Base-by-base conservation (phyloP, 2,329 filamentous ascomycete genomes). In the Monosporascus sp. region DNA sequence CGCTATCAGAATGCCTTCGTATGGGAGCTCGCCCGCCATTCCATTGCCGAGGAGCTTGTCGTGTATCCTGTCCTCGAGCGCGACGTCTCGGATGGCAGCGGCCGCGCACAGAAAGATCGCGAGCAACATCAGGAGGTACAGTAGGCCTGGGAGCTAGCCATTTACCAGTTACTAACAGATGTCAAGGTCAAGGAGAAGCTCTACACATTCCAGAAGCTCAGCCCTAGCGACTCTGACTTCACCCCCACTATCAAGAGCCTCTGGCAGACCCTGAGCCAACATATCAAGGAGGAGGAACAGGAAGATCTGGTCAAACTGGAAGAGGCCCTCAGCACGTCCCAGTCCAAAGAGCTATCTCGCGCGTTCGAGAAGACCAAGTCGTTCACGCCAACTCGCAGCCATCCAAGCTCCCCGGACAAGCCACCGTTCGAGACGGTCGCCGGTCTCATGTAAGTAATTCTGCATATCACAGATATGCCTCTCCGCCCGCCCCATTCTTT, bases 1-100 rank as follows among this genome's bases (percentile, higher is more conserved):
- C 70, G 73, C 14, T 79, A 69, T 54, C 72, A 76, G 52, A 80
- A 81, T 51, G 72, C 77, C 54, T 77, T 81, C 55, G 74, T 72
- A 15, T 80, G 78, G 78, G 75, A 79, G 54, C 67, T 81, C 0
- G 74, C 77, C 25, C 74, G 77, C 9, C 77, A 81, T 60, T 71
- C 75, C 0, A 70, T 80, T 49, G 76, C 72, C 8, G 77, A 81
- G 54, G 78, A 81, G 57, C 62, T 80, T 5, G 58, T 78, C 8
- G 67, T 78, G 7, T 77, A 77, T 59, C 77, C 77, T 8, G 71
- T 71, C 6, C 65, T 79, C 22, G 73, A 77, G 53, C 69, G 70
- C 43, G 60, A 73, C 41, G 54, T 77, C 36, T 62, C 67, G 1
- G 56, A 66, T 53, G 73, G 75, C n/a, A 65, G 70, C 49, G 54